Evolutionary conservation across 192 early-diverging fungal species (phyloP).

Genomic region (Rhizophagus sp.): DNA sequence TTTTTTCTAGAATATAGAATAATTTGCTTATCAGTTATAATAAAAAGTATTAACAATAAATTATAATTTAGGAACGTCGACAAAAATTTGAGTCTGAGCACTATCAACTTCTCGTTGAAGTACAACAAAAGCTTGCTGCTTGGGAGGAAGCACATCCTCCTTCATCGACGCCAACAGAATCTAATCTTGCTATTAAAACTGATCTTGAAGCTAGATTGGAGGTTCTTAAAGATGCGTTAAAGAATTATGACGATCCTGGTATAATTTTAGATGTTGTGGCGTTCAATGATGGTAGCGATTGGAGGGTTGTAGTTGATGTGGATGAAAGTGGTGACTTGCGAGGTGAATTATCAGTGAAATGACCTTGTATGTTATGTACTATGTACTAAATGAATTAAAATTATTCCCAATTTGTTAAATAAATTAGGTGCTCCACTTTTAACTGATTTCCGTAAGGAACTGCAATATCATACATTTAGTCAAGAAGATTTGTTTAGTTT

Average conservation of each 20-base stretch:
- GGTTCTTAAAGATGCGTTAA: constrained; percentile 59
- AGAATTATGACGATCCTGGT: constrained; percentile 77
- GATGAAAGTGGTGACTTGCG: constrained; percentile 77
- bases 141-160: constrained; percentile 45
- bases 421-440: constrained; percentile 52
- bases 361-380: background rate
- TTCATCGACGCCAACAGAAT: constrained; percentile 37
- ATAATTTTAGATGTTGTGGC: constrained; percentile 77
- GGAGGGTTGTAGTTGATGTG: constrained; percentile 82
- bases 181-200: constrained; percentile 42
- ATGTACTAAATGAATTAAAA: background rate
- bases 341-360: constrained; percentile 32
- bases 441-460: constrained; percentile 74
- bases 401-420: background rate
- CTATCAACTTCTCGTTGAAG: constrained; percentile 41
- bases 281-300: constrained; percentile 87
- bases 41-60: background rate
- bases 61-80: constrained; percentile 42
- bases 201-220: constrained; percentile 70
- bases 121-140: constrained; percentile 47
- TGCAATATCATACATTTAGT: constrained; percentile 72
- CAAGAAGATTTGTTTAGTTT: constrained; percentile 82
- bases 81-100: constrained; percentile 52
- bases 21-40: background rate
- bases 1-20: too few relatives aligned